phyloP scores from a whole-genome alignment of 2,329 filamentous ascomycete species.

The Mollisia scopiformis region DNA sequence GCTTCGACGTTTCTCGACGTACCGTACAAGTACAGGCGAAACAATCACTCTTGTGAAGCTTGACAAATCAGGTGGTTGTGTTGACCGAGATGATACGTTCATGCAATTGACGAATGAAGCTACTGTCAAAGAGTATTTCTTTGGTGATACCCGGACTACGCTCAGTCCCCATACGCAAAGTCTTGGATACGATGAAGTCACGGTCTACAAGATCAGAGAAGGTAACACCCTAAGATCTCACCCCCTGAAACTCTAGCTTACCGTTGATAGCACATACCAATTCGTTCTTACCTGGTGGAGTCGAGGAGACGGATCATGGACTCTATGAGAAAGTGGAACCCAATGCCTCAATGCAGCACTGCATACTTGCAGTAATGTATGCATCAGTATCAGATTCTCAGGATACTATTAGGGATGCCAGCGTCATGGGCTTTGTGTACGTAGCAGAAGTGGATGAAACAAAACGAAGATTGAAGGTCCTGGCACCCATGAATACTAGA shows the following conservation, averaged over 20 bases:
- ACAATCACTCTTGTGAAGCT: constrained; percentile 75
- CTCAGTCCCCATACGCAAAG: constrained; percentile 88
- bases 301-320: constrained; percentile 35
- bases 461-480: constrained; percentile 76
- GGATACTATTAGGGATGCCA: constrained; percentile 76
- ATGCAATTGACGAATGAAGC: constrained; percentile 75
- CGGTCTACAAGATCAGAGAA: constrained; percentile 71
- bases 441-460: constrained; percentile 89
- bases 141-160: constrained; percentile 75
- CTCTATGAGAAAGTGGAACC: constrained; percentile 67
- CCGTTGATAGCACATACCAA: constrained; percentile 27
- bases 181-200: constrained; percentile 74
- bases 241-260: constrained; percentile 13
- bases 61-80: constrained; percentile 84
- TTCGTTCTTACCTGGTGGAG: constrained; percentile 39
- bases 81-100: constrained; percentile 73
- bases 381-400: constrained; percentile 70
- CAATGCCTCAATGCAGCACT: constrained; percentile 73
- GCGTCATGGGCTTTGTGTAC: constrained; percentile 91
- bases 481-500: constrained; percentile 82
- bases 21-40: constrained; percentile 63
- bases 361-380: constrained; percentile 83
- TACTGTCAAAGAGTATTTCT: constrained; percentile 91
- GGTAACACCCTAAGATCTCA: constrained; percentile 43
- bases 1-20: constrained; percentile 64